Evolutionary conservation across 805 yeast genomes (phyloP).

Genomic region (Metschnikowia dekortorum): DNA sequence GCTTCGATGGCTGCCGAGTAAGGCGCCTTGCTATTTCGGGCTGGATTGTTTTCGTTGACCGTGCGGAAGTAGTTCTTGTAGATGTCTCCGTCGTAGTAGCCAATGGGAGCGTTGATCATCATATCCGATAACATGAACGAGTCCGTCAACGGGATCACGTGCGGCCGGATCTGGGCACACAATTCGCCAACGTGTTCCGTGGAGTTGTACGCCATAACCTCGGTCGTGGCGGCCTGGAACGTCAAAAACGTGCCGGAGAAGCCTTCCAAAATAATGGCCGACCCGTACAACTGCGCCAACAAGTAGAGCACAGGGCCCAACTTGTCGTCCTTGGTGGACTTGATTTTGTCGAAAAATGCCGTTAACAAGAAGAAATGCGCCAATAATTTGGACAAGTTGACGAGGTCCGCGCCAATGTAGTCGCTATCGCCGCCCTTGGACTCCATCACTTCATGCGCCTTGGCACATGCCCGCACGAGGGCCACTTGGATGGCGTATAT

Average conservation of each 20-base stretch:
- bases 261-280: conserved; percentile 55
- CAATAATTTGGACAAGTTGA: conserved; percentile 46
- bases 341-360: conserved; percentile 34
- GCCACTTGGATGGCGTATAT: conserved; percentile 28
- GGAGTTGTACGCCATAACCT: conserved; percentile 44
- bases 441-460: conserved; percentile 27
- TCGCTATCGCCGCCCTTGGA: conserved; percentile 41
- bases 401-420: conserved; percentile 42
- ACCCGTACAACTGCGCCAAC: conserved; percentile 57
- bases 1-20: conserved; percentile 43
- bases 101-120: conserved; percentile 78
- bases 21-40: conserved; percentile 55
- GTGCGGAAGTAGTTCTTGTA: conserved; percentile 69
- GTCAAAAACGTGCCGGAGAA: conserved; percentile 72
- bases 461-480: conserved; percentile 36
- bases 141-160: conserved; percentile 77
- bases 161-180: conserved; percentile 45
- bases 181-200: conserved; percentile 33
- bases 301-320: conserved; percentile 48
- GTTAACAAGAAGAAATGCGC: conserved; percentile 47
- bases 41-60: conserved; percentile 49
- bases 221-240: conserved; percentile 50
- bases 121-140: conserved; percentile 78
- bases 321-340: conserved; percentile 28
- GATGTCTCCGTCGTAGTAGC: conserved; percentile 75